Base-by-base conservation (phyloP, 164 flowering plant genomes). In the Tetrastigma voinierianum region DNA sequence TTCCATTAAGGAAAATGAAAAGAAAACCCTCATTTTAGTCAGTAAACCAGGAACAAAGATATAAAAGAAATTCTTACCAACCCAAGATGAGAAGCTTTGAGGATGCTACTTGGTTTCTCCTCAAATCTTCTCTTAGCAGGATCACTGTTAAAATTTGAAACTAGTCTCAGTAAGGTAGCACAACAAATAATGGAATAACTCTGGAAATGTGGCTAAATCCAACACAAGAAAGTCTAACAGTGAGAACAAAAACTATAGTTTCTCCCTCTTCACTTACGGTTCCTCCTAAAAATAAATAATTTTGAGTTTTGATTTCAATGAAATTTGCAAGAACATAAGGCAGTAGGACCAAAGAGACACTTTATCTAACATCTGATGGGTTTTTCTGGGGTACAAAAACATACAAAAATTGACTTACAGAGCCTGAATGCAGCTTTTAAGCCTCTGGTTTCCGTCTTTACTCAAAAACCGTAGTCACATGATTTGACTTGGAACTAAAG, bases 131-230 rank as follows among this genome's bases (percentile, higher is more conserved):
- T 72, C 67, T 66, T 67, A 58, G 68, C 52, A 67, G 74, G 73
- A 65, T 75, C 79, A 72, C 87, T 84, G 85, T 62, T 76, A 72
- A 43, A 60, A 11, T 43, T 62, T 15, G 46, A 63, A 64, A 52
- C 49, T 4, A 24, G 48, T 47, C 16, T 46, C 57, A 25, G 16
- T n/a, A n/a, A 0, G 9, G 13, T n/a, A 10, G 20, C 16, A 53
- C 16, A 53, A 19, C 17, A 19, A 2, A 49, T 12, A 49, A 14
- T 0, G n/a, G 4, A 14, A 17, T 15, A 11, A 49, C 7, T 49
- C 15, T 16, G 16, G n/a, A 14, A 5, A 5, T 49, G 52, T 32
- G 40, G 40, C 40, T 32, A 32, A 32, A 32, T 2, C 58, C 32
- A 12, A 23, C 13, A 19, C 58, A 55, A 20, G 17, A 57, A 21